Evolutionary conservation across 2,329 filamentous ascomycete species (phyloP), one percentile per base, ranked within the genome.

Genomic region (Penicillium palitans): DNA sequence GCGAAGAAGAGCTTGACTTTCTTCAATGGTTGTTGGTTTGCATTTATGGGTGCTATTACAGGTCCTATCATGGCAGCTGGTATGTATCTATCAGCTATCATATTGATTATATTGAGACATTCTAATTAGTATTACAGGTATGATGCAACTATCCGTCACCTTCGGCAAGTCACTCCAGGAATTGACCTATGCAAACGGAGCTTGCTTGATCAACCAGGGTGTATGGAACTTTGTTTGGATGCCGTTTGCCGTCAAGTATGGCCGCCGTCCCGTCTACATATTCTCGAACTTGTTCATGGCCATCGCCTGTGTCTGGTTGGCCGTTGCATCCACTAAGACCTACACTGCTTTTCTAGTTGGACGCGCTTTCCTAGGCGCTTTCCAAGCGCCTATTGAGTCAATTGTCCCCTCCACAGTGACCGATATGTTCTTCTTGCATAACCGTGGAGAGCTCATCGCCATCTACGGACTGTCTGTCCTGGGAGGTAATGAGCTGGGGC

Each of bases 401-500:
- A 67, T 68, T 40, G 63, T 66, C 4, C 65, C 61, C 2, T 57
- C 57, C 10, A 67, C 61, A 3, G 56, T 65, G 7, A 62, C 58
- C 3, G 64, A 66, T 52, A 61, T 64, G 27, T 66, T 64, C 33
- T 65, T 62, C 51, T 35, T 66, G 7, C 64, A 65, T 42, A 57
- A 66, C 35, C 59, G 64, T 5, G 68, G 54, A 47, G 59, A 69
- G 35, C 51, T 61, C 1, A 53, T 63, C 7, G 44, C 62, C 6
- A 40, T 56, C 4, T 64, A 64, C n/a, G 66, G 67, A 6, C 52
- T 68, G 19, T 53, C 65, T 21, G 66, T 69, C 3, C 55, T 68
- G 0, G 65, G 64, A 19, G 68, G 67, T 0, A 70, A 70, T 40
- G 66, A 70, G 27, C 59, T 70, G 12, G 67, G 68, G 2, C 68